Evolutionary conservation across 495 filamentous ascomycete genomes (phyloP), one percentile per base, ranked within the genome.

Genomic region (Aspergillus cristatus): DNA sequence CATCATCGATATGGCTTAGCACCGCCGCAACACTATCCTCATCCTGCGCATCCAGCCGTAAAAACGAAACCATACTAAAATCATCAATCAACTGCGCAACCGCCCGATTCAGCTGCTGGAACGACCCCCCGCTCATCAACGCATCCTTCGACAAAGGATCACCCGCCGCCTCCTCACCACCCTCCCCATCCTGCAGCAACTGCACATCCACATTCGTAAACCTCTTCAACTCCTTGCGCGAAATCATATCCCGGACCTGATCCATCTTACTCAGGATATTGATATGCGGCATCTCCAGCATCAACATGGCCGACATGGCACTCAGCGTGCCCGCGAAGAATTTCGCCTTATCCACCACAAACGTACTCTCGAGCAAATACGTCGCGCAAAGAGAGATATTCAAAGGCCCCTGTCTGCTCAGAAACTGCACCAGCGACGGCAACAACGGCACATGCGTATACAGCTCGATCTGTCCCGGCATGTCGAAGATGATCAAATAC

Each of bases 191-290:
- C 34, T 90, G 82, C 33, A 95, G 53, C 18, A 90, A 56, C 7
- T 76, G 74, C 6, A 77, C 72, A 52, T 95, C 89, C 0, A 91
- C 86, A 38, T 87, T 82, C 34, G 89, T 62, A 50, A 93, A 98
- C 1, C 83, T 68, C 65, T 88, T 91, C 18, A 98, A 55, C 48
- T 95, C 87, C 55, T 79, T 79, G 49, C 82, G 81, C 1, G 80
- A 70, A 3, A 96, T 72, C 57, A 82, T 84, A 22, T 82, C 85
- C 46, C 84, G 86, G 38, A 96, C 74, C 35, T 96, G 77, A 55
- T 96, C 91, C 89, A 98, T 95, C 70, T 98, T 98, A 43, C 76
- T 87, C 45, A 98, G 69, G 38, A 96, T 79, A 53, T 96, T 96
- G 50, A 98, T 67, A 51, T 98, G 91, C 2, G 91, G 91, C 43